Evolutionary conservation across 768 basidiomycete species (phyloP), one percentile per base, ranked within the genome.

Genomic region (Termitomyces sp.): DNA sequence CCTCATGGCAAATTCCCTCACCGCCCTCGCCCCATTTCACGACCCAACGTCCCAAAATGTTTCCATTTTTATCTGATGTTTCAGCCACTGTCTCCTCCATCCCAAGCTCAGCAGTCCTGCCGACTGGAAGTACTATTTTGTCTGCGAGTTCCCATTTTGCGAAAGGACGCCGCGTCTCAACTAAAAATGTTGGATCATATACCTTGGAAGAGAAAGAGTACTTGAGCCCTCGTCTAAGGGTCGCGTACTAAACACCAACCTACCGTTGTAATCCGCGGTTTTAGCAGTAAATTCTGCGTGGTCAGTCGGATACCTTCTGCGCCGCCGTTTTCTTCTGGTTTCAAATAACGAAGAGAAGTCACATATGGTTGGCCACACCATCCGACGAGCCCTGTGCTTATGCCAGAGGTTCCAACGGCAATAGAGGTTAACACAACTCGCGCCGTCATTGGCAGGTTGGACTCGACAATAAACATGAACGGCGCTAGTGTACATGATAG

Each of bases 81-180:
- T 92, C 91, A 14, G 92, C 91, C 1, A 92, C 78, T 0, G 91
- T 91, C 70, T 93, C 90, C 62, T 90, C 84, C 56, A 71, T 63
- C 3, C 84, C 85, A 0, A 78, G 72, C 17, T 57, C 56, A 28
- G 71, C 67, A 42, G 64, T 66, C 28, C 69, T 70, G 45, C 70
- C 68, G 2, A 73, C 66, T 7, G 81, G 75, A 0, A 86, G 70
- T 49, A 76, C 68, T 31, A 91, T 73, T 23, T 64, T 72, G 43
- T 74, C 68, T 23, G 86, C 83, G 26, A 93, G 80, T 66, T 90
- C 86, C 90, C 89, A 93, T 59, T 83, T 90, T 12, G 91, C 88
- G 61, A 92, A 86, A 1, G 86, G 82, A 35, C 90, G 78, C 55
- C 69, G 72, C 0, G 86, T 84, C 49, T 82, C 82, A 7, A 85